Evolutionary conservation across 1,139 yeast species (phyloP).

Genomic region (Scheffersomyces titani): DNA sequence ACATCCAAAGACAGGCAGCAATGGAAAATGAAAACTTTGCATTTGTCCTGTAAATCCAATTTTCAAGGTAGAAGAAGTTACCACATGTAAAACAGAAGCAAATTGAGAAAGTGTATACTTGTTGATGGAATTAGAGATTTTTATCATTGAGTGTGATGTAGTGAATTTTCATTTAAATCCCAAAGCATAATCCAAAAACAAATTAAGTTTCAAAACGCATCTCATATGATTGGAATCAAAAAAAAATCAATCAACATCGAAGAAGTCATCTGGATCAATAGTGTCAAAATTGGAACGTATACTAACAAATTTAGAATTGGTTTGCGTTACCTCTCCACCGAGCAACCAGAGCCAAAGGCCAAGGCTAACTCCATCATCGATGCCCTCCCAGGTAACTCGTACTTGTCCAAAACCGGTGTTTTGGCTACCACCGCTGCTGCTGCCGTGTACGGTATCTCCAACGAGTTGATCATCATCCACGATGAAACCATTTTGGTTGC

Average conservation of each 20-base stretch:
- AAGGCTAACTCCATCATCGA: slow-evolving; percentile 89
- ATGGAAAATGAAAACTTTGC: background rate
- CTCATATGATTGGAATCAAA: no score
- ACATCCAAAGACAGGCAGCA: background rate
- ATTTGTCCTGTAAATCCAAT: background rate
- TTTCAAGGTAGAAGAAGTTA: background rate
- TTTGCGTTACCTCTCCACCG: slow-evolving; percentile 64
- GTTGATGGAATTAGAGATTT: no score
- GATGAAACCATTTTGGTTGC: slow-evolving; percentile 88
- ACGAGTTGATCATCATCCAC: slow-evolving; percentile 88
- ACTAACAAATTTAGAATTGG: slow-evolving; percentile 49
- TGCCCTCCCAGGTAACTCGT: slow-evolving; percentile 89
- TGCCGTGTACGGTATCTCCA: slow-evolving; percentile 88
- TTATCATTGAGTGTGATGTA: no score
- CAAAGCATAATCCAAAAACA: no score
- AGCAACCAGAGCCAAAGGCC: slow-evolving; percentile 75
- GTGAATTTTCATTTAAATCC: no score
- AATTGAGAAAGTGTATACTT: no score
- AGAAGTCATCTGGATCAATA: background rate
- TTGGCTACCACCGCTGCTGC: slow-evolving; percentile 96
- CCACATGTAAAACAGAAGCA: background rate
- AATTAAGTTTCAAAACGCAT: no score
- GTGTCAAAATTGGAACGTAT: slow-evolving; percentile 1
- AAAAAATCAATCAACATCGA: no score
- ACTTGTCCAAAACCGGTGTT: slow-evolving; percentile 89